Evolutionary conservation across 176 grass and related monocot species (phyloP).

Genomic region (Zoysia pacifica): DNA sequence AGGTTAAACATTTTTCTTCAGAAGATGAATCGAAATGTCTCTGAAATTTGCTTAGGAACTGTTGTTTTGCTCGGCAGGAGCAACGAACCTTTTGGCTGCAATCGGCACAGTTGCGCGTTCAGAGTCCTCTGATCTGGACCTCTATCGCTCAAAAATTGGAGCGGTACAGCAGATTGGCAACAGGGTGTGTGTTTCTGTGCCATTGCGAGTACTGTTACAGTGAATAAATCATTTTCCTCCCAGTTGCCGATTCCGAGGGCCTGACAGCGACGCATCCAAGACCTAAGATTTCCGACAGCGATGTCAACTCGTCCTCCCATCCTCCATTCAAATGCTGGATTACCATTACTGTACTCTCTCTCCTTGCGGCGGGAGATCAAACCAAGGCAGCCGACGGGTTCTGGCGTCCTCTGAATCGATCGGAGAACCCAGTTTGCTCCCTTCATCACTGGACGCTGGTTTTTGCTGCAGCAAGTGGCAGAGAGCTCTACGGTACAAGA

Average conservation of each 20-base stretch:
- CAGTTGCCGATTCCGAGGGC: conserved; percentile 30
- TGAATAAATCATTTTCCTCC: background rate
- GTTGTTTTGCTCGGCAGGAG: no score
- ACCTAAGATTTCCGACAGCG: conserved; percentile 31
- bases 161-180: background rate
- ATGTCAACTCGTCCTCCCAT: conserved; percentile 27
- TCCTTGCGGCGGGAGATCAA: background rate
- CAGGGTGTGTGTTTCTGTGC: background rate
- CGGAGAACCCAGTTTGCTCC: background rate
- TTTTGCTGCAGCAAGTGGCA: background rate
- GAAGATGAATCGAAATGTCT: no score
- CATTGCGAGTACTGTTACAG: background rate
- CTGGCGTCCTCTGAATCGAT: conserved; percentile 15
- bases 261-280: conserved; percentile 8
- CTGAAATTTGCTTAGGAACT: no score
- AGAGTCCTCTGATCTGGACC: background rate
- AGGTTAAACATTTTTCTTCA: no score
- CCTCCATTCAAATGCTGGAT: conserved; percentile 26
- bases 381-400: conserved; percentile 6
- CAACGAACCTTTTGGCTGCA: no score
- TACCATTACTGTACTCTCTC: background rate
- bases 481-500: background rate
- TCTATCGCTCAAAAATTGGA: background rate
- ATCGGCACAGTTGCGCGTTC: background rate
- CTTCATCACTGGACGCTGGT: background rate